A percentile compares a stretch with the other conserved stretches of the same genome.
phyloP scores from a whole-genome alignment of 108 stramenopile species.

The Schizochytrium sp. region DNA sequence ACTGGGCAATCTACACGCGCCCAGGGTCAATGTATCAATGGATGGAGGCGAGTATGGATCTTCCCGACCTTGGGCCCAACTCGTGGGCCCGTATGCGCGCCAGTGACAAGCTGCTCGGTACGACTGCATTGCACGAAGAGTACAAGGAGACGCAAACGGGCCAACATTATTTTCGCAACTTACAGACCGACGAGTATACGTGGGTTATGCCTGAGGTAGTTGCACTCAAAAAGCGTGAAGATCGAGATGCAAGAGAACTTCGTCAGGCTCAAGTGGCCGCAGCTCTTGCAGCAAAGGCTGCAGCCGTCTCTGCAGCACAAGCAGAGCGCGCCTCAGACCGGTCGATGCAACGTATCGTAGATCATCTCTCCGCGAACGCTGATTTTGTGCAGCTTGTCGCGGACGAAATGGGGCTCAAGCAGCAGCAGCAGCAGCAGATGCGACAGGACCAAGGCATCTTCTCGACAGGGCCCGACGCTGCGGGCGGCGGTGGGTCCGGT shows the following conservation, averaged over 20 bases:
- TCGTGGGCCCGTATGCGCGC: background rate
- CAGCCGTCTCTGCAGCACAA: background rate
- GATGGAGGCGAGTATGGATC: background rate
- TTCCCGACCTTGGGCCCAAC: background rate
- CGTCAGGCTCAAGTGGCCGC: slow-evolving; percentile 1
- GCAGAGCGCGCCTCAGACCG: background rate
- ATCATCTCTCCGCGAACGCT: background rate
- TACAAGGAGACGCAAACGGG: background rate
- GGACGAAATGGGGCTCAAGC: background rate
- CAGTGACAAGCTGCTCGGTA: background rate
- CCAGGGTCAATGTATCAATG: background rate
- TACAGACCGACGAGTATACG: background rate
- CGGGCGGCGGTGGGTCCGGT: background rate
- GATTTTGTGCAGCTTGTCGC: background rate
- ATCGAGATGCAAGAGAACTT: background rate
- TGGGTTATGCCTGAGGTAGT: background rate
- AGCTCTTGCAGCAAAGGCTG: background rate
- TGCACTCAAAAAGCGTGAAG: background rate
- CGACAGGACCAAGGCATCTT: too few species aligned
- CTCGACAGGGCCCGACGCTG: too few species aligned
- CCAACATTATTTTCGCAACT: background rate
- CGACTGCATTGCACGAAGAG: background rate
- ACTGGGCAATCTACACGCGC: background rate
- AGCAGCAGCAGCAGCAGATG: background rate
- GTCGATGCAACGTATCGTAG: background rate